Base-by-base conservation (phyloP, 2,329 filamentous ascomycete genomes). In the Ascochyta rabiei region DNA sequence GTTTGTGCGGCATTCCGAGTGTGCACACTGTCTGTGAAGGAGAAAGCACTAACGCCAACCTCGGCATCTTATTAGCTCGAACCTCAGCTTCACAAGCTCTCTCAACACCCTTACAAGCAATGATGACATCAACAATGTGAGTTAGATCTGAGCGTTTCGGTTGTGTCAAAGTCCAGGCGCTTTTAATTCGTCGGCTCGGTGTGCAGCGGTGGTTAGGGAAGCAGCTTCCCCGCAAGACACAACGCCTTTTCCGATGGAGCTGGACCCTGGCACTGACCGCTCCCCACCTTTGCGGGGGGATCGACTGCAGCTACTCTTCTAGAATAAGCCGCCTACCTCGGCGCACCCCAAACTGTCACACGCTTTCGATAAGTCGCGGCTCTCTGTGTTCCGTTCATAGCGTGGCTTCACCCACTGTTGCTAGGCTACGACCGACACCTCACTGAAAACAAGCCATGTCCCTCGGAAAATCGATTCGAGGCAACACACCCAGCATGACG, bases 401-500 rank as follows among this genome's bases (percentile, higher is more conserved):
- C 24, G 19, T 19, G 19, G 1, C 30, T 28, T 26, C 13, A 16
- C 2, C 21, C n/a, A 18, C 9, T 18, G 21, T 23, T 23, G 6
- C 21, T 23, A 23, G 21, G 21, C 21, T 23, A 6, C 21, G 4
- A 30, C 5, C 13, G 10, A 13, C 28, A 13, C 28, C 28, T 13
- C 12, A 13, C 28, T 30, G 12, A 30, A 30, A 30, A 30, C 4
- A 13, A 30, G 18, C 15, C 39, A 49, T 41, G 45, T 45, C 45
- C 23, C 51, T 41, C 9, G 38, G 34, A 33, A 15, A 30, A n/a
- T 41, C 45, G 1, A 45, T 46, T 23, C 26, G 37, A 18, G 46
- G 45, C 33, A 46, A 23, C 35, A 49, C 37, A 10, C 24, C 21
- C 24, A 55, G 19, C 26, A 57, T 59, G 59, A 43, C 49, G 7